Evolutionary conservation across 306 rosid genomes (phyloP).

Genomic region (Ammopiptanthus mongolicus): DNA sequence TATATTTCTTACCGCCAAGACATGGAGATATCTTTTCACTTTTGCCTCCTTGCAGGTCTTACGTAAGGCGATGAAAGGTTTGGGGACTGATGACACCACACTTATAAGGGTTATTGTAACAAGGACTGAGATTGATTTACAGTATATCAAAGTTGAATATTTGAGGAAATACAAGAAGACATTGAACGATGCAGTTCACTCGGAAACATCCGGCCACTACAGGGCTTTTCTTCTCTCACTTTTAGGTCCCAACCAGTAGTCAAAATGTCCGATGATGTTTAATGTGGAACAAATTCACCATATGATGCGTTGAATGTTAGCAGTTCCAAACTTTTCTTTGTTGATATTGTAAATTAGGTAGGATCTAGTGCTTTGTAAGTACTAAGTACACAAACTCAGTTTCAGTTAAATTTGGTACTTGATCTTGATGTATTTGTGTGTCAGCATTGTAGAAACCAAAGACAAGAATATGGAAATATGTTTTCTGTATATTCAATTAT

Average conservation of each 20-base stretch:
- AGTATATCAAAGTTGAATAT: slow-evolving; percentile 64
- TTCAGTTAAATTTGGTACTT: not conserved
- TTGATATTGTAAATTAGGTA: not conserved
- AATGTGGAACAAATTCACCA: slow-evolving; percentile 4
- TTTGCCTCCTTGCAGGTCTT: slow-evolving; percentile 43
- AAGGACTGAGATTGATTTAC: slow-evolving; percentile 70
- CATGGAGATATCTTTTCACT: not conserved
- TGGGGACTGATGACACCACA: slow-evolving; percentile 65
- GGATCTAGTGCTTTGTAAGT: not conserved
- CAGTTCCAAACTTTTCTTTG: not conserved
- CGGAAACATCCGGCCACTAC: slow-evolving; percentile 78
- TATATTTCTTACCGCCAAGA: not conserved
- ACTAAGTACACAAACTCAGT: not conserved
- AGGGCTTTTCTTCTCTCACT: slow-evolving; percentile 63
- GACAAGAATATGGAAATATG: too few relatives aligned
- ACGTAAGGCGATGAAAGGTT: slow-evolving; percentile 65
- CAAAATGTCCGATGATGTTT: not conserved
- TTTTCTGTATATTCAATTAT: too few relatives aligned
- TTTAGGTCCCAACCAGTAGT: slow-evolving; percentile 50
- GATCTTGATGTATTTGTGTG: not conserved
- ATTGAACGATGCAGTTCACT: slow-evolving; percentile 62
- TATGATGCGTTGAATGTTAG: not conserved
- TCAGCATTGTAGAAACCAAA: too few relatives aligned
- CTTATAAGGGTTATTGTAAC: slow-evolving; percentile 63
- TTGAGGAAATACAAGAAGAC: slow-evolving; percentile 53